Conservation (phyloP, 371 early-diverging fungal genomes). For the Sporodiniella umbellata region DNA sequence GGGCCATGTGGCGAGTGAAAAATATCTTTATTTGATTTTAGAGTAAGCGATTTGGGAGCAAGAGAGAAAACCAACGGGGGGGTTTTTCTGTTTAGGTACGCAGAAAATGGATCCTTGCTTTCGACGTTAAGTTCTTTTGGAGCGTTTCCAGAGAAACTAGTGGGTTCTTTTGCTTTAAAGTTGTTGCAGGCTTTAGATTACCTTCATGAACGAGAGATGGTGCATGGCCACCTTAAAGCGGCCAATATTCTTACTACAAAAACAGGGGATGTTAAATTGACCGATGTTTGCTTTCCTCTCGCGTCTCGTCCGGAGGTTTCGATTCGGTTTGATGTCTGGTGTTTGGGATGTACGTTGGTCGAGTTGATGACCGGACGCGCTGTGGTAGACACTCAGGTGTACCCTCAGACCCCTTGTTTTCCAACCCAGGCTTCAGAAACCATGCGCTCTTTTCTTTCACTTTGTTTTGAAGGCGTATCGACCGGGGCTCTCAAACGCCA, state of each 20-base stretch:
- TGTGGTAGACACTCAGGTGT: no score
- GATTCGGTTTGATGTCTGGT: no score
- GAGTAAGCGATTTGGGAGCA: slow-evolving; percentile 61
- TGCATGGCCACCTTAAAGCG: slow-evolving; percentile 95
- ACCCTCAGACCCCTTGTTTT: no score
- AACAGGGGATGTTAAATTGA: slow-evolving; percentile 85
- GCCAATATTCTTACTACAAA: slow-evolving; percentile 93
- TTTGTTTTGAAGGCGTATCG: no score
- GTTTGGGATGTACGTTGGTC: no score
- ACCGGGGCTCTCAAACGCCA: no score
- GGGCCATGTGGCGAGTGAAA: slow-evolving; percentile 75
- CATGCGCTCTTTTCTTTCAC: no score
- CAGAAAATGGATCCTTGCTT: slow-evolving; percentile 91
- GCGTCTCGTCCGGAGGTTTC: slow-evolving; percentile 67
- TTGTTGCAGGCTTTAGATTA: slow-evolving; percentile 85
- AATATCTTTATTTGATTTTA: slow-evolving; percentile 76
- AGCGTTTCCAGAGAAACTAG: slow-evolving; percentile 84
- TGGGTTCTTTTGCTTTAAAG: slow-evolving; percentile 82
- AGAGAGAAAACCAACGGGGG: neutral
- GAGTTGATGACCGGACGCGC: no score
- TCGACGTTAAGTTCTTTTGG: slow-evolving; percentile 86
- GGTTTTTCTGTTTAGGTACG: slow-evolving; percentile 44
- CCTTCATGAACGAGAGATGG: slow-evolving; percentile 83
- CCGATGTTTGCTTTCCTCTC: slow-evolving; percentile 92
- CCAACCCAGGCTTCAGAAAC: no score